Base-by-base conservation (phyloP, 1,284 basidiomycete species). In the Papiliotrema flavescens region DNA sequence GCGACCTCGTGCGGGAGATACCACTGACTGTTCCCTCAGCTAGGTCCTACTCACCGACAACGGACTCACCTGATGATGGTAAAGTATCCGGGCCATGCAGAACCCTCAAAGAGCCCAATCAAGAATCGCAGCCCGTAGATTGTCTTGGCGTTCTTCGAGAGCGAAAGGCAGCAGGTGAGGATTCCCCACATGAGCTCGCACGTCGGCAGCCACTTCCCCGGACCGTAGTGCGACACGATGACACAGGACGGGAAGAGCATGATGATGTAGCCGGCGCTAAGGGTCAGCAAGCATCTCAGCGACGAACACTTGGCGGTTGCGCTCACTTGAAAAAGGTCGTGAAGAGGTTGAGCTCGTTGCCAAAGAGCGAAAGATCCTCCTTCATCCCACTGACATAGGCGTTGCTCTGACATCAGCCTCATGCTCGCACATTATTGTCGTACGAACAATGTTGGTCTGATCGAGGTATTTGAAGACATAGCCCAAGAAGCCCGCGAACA, bases 321-420 rank as follows among this genome's bases (percentile, higher is more conserved):
- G 73, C 71, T 5, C 66, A 17, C 15, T 40, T 40, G 39, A 40
- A 40, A 17, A n/a, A 40, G 5, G 69, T 71, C 20, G 70, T 68
- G 59, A 72, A 72, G 61, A 70, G 70, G 63, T 89, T 89, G 68
- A 83, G 84, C 56, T 89, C 80, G 41, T 82, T 85, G 35, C 86
- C 86, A 47, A 79, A 74, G 82, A 89, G 85, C 56, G 80, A 65
- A 35, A 90, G 79, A 42, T 88, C 87, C 72, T 89, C 85, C 61
- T 82, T 84, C 87, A 91, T 89, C 3, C 88, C 89, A 4, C 86
- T 87, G 17, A 90, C 86, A 49, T 74, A 74, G 15, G 69, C 72
- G 5, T 40, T n/a, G 15, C 17, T 40, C 28, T 32, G 28, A 5
- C 28, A 32, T 32, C 28, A 32, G 28, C 11, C 6, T 32, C 28